Evolutionary conservation across 805 yeast genomes (phyloP).

Genomic region (Zygotorulaspora chibaensis): DNA sequence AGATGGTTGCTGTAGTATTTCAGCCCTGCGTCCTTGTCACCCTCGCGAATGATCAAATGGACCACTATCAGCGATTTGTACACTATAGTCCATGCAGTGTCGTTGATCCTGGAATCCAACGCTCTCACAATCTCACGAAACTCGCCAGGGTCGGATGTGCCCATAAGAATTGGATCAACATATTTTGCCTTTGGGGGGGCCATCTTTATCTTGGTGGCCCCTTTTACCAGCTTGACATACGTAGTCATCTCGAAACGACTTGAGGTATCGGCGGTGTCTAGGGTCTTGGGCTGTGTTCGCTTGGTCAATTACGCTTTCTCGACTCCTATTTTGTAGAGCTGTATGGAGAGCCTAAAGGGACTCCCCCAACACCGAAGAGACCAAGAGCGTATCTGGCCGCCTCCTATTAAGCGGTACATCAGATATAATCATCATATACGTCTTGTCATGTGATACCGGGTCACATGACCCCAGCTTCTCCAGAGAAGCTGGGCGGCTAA

Average conservation of each 20-base stretch:
- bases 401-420: not conserved
- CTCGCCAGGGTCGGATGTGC: slow-evolving; percentile 40
- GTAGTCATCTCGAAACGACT: slow-evolving; percentile 43
- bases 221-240: slow-evolving; percentile 70
- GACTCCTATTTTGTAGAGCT: slow-evolving; percentile 10
- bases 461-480: not conserved
- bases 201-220: slow-evolving; percentile 72
- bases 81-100: slow-evolving; percentile 86
- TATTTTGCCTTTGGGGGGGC: slow-evolving; percentile 99
- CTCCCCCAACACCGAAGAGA: not conserved
- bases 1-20: slow-evolving; percentile 50
- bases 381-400: too few species aligned
- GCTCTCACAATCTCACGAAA: slow-evolving; percentile 67
- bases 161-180: slow-evolving; percentile 80
- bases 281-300: not conserved
- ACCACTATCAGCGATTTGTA: slow-evolving; percentile 80
- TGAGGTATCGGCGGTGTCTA: not conserved
- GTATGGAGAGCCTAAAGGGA: not conserved
- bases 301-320: not conserved
- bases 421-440: not conserved
- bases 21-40: slow-evolving; percentile 72
- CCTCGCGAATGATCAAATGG: slow-evolving; percentile 91
- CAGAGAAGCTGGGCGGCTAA: not conserved
- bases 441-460: not conserved
- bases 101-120: slow-evolving; percentile 58